phyloP scores from a whole-genome alignment of 1,284 basidiomycete genomes.

The Ustilago xerochloae region DNA sequence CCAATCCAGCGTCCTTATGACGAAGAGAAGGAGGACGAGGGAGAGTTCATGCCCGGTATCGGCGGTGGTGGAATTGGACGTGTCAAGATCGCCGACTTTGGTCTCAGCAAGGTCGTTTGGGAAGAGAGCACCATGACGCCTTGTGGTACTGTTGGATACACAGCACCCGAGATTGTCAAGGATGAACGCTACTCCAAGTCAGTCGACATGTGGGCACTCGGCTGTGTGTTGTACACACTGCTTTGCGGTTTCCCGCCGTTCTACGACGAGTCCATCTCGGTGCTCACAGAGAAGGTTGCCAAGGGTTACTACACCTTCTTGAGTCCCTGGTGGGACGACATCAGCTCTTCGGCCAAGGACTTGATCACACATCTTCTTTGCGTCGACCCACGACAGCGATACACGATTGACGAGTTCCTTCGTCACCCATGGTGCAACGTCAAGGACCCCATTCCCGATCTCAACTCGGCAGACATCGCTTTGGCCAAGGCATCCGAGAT shows the following conservation, averaged over 20 bases:
- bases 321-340: slow-evolving; percentile 99
- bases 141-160: slow-evolving; percentile 98
- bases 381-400: slow-evolving; percentile 92
- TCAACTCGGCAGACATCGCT: slow-evolving; percentile 64
- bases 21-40: slow-evolving; percentile 98
- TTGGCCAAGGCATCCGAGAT: slow-evolving; percentile 69
- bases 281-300: slow-evolving; percentile 97
- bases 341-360: slow-evolving; percentile 89
- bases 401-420: slow-evolving; percentile 97
- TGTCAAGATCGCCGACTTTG: slow-evolving; percentile 99
- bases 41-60: slow-evolving; percentile 88
- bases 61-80: slow-evolving; percentile 97
- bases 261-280: slow-evolving; percentile 98
- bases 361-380: slow-evolving; percentile 93
- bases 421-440: slow-evolving; percentile 92
- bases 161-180: slow-evolving; percentile 99
- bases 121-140: slow-evolving; percentile 99
- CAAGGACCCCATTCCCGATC: slow-evolving; percentile 60
- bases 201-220: slow-evolving; percentile 99
- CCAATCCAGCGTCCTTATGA: slow-evolving; percentile 83
- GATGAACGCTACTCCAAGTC: slow-evolving; percentile 98
- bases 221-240: slow-evolving; percentile 96
- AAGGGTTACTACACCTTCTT: slow-evolving; percentile 97
- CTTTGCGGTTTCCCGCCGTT: slow-evolving; percentile 98
- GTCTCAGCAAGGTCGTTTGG: slow-evolving; percentile 98